A percentile compares a stretch with the other conserved stretches of the same genome.
Conservation (phyloP, 768 basidiomycete species). For the Hygrophoropsis aurantiaca region DNA sequence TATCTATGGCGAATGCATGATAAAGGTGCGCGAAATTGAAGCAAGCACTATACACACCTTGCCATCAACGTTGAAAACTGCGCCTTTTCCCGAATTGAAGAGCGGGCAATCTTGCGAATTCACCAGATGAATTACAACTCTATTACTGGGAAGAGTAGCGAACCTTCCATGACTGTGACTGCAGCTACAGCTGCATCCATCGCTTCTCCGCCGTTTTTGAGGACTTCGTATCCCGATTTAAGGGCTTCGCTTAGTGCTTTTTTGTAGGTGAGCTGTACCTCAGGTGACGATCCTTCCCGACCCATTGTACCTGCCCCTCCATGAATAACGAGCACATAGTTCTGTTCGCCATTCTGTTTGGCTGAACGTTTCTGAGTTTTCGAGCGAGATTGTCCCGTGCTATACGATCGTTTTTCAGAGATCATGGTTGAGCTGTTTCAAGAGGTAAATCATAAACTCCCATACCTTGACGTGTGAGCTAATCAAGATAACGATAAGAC, state of each 20-base stretch:
- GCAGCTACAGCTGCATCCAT: constrained; percentile 82
- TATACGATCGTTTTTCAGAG: no score
- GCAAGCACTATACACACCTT: constrained; percentile 50
- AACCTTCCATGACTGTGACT: constrained; percentile 72
- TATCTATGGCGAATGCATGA: constrained; percentile 48
- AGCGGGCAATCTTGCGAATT: constrained; percentile 63
- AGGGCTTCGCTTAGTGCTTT: constrained; percentile 55
- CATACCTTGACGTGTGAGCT: no score
- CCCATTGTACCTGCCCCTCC: constrained; percentile 79
- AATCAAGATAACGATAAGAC: no score
- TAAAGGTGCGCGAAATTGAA: not conserved
- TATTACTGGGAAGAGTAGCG: constrained; percentile 3
- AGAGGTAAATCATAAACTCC: no score
- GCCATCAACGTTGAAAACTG: constrained; percentile 79
- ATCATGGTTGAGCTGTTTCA: no score
- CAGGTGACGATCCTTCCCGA: constrained; percentile 54
- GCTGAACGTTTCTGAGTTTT: no score
- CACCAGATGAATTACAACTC: not conserved
- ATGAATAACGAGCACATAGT: constrained; percentile 64
- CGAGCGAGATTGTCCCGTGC: no score
- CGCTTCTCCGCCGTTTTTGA: constrained; percentile 71
- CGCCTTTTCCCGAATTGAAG: constrained; percentile 79
- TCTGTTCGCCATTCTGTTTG: constrained; percentile 10
- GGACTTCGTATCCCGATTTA: constrained; percentile 59
- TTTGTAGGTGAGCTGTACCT: constrained; percentile 59